Percentiles rank a stretch among this genome's conserved stretches.
phyloP scores from a whole-genome alignment of 2,329 filamentous ascomycete genomes.

The Xylariaceae sp. region DNA sequence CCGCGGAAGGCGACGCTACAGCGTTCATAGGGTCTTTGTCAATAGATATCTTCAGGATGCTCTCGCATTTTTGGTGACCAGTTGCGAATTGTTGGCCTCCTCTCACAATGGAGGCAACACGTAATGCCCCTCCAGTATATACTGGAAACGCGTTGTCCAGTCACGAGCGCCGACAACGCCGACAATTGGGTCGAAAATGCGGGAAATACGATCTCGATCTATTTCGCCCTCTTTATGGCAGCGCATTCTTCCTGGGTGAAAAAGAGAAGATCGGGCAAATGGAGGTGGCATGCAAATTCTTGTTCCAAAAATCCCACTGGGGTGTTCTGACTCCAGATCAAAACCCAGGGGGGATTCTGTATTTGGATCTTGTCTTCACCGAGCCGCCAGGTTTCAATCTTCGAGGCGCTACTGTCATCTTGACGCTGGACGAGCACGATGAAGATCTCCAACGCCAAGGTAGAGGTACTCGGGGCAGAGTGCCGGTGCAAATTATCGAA shows the following conservation, averaged over 20 bases:
- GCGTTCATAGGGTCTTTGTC: too few relatives aligned
- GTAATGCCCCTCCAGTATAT: background rate
- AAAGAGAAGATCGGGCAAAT: background rate
- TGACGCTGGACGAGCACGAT: slow-evolving; percentile 1
- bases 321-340: background rate
- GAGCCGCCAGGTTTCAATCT: background rate
- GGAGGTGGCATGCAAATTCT: slow-evolving; percentile 1
- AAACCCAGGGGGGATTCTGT: slow-evolving; percentile 4
- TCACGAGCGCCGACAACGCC: background rate
- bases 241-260: background rate
- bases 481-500: background rate
- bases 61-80: too few relatives aligned
- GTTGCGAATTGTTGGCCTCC: too few relatives aligned
- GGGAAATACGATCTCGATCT: background rate
- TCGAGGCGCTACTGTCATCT: background rate
- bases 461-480: too few relatives aligned
- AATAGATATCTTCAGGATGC: too few relatives aligned
- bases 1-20: too few relatives aligned
- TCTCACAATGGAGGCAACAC: background rate
- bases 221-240: background rate
- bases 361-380: slow-evolving; percentile 1
- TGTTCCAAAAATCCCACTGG: slow-evolving; percentile 2
- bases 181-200: background rate
- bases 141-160: background rate
- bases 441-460: too few relatives aligned